Percentiles rank a stretch among this genome's conserved stretches.
Evolutionary conservation across 305 asterid genomes (phyloP).

Genomic region (Fraxinus latifolia): DNA sequence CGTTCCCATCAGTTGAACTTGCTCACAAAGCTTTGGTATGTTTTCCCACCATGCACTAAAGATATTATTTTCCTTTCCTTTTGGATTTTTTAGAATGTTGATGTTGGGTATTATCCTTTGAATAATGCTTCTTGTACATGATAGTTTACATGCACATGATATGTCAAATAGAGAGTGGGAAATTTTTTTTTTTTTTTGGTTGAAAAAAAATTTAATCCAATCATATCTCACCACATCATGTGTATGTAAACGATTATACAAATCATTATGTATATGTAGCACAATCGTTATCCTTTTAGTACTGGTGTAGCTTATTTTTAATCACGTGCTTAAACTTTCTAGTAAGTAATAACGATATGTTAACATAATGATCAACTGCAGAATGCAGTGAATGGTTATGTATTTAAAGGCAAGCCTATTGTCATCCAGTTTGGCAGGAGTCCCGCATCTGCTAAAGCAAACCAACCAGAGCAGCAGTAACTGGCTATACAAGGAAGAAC

Average conservation of each 20-base stretch:
- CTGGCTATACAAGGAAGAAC: neutral
- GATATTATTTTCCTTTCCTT: neutral
- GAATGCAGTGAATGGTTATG: conserved; percentile 76
- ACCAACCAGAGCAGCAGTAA: conserved; percentile 20
- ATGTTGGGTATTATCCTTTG: neutral
- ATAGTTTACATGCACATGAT: too few species aligned
- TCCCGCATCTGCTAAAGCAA: conserved; percentile 47
- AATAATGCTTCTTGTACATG: too few species aligned
- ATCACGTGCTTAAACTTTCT: neutral
- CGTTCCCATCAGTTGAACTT: conserved; percentile 81
- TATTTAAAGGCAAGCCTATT: conserved; percentile 82
- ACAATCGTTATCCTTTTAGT: neutral
- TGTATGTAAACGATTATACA: too few species aligned
- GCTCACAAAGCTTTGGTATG: conserved; percentile 81
- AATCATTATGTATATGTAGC: too few species aligned
- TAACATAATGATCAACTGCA: conserved; percentile 34
- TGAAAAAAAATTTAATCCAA: too few species aligned
- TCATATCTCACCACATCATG: too few species aligned
- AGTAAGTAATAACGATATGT: conserved; percentile 7
- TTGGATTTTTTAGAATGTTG: conserved; percentile 1
- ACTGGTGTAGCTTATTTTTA: neutral
- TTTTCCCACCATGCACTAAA: conserved; percentile 9
- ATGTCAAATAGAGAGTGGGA: too few species aligned
- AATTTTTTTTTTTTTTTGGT: too few species aligned
- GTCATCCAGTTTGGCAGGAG: conserved; percentile 88